Conservation (phyloP, 2,329 filamentous ascomycete genomes). For the Daldinia sp. region DNA sequence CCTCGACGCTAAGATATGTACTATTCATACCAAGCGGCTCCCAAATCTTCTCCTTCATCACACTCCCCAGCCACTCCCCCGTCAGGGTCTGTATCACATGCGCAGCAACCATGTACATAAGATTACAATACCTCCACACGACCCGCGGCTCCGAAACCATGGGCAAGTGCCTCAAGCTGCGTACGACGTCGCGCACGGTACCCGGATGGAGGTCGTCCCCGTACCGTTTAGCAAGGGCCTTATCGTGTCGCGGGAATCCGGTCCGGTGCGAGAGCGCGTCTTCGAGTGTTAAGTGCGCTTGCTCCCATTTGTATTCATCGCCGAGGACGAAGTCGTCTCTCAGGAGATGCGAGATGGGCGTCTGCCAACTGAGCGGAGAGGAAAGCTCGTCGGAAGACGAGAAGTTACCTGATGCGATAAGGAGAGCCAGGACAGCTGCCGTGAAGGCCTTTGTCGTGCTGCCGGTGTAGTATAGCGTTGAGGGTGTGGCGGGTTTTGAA, state of each 20-base stretch:
- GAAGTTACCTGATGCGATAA: conserved; percentile 56
- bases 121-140: conserved; percentile 60
- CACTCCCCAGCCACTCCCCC: conserved; percentile 48
- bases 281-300: conserved; percentile 59
- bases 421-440: conserved; percentile 56
- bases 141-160: conserved; percentile 55
- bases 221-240: conserved; percentile 41
- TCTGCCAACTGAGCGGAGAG: conserved; percentile 53
- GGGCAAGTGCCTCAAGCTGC: conserved; percentile 54
- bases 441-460: conserved; percentile 65
- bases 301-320: conserved; percentile 50
- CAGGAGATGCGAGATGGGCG: conserved; percentile 56
- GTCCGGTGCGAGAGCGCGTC: conserved; percentile 62
- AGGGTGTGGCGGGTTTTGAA: conserved; percentile 51
- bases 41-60: conserved; percentile 54
- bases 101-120: conserved; percentile 59
- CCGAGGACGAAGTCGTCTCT: conserved; percentile 58
- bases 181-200: conserved; percentile 49
- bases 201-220: conserved; percentile 45
- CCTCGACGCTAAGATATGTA: conserved; percentile 49
- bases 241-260: conserved; percentile 57
- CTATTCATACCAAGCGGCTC: conserved; percentile 54
- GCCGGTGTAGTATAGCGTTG: conserved; percentile 62
- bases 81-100: conserved; percentile 56
- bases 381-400: conserved; percentile 7